Conservation (phyloP, 495 filamentous ascomycete genomes). For the Astrothelium macrocarpum region DNA sequence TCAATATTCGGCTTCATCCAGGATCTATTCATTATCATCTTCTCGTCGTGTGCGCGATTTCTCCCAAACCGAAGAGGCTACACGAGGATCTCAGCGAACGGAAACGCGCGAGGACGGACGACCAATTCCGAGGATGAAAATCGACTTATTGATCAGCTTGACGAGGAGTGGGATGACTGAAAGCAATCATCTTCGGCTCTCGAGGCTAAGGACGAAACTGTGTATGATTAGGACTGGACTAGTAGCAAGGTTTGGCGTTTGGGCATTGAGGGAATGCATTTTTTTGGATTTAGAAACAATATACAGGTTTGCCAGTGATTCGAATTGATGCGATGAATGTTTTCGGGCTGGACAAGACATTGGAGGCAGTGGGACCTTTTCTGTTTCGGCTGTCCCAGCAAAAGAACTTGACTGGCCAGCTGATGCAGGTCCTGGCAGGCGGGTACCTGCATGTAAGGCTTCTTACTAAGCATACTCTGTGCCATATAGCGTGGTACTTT, state of each 20-base stretch:
- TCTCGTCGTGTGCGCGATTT: conserved; percentile 63
- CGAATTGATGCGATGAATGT: neutral
- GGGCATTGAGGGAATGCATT: neutral
- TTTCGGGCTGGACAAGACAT: no score
- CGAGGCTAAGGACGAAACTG: neutral
- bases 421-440: no score
- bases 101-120: conserved; percentile 29
- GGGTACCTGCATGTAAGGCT: neutral
- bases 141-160: conserved; percentile 85
- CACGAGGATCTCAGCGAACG: conserved; percentile 35
- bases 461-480: neutral
- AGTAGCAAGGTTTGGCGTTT: neutral
- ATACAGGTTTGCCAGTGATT: neutral
- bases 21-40: conserved; percentile 74
- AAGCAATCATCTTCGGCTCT: neutral
- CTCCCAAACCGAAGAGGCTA: conserved; percentile 57
- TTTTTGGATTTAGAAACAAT: neutral
- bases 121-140: conserved; percentile 67
- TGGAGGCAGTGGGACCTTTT: no score
- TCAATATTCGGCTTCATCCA: conserved; percentile 75
- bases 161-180: conserved; percentile 66
- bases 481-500: neutral
- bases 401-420: no score
- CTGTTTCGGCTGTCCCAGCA: no score
- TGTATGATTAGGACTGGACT: neutral